Evolutionary conservation across 176 grass and related monocot genomes (phyloP).

Genomic region (Oryza australiensis): DNA sequence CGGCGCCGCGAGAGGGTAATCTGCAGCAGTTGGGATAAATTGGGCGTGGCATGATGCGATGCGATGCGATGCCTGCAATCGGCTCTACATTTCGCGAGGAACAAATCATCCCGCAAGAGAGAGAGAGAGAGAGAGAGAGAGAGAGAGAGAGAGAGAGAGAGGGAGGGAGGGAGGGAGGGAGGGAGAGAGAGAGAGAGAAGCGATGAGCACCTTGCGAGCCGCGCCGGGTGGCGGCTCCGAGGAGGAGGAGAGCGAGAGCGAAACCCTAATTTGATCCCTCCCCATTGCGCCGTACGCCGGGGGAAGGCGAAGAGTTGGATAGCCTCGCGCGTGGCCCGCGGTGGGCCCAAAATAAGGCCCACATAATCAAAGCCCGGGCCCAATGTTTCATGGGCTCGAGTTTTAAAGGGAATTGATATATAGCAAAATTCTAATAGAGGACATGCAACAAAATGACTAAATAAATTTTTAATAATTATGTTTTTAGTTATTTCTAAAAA

Average conservation of each 20-base stretch:
- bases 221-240: background rate
- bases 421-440: no score
- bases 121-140: background rate
- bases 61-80: background rate
- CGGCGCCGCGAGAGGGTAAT: background rate
- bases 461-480: no score
- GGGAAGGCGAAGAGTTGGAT: no score
- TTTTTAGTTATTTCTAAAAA: no score
- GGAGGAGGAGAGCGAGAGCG: background rate
- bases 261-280: background rate
- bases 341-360: no score
- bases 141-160: background rate
- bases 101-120: no score
- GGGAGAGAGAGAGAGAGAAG: background rate
- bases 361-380: no score
- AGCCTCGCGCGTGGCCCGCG: no score
- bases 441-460: no score
- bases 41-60: background rate
- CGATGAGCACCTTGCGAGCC: background rate
- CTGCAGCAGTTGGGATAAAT: background rate
- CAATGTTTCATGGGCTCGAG: no score
- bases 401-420: no score
- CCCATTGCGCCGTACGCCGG: background rate
- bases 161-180: background rate
- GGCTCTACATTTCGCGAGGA: background rate